Conservation (phyloP, 78 protist species). For the Pelomyxa schiedti region DNA sequence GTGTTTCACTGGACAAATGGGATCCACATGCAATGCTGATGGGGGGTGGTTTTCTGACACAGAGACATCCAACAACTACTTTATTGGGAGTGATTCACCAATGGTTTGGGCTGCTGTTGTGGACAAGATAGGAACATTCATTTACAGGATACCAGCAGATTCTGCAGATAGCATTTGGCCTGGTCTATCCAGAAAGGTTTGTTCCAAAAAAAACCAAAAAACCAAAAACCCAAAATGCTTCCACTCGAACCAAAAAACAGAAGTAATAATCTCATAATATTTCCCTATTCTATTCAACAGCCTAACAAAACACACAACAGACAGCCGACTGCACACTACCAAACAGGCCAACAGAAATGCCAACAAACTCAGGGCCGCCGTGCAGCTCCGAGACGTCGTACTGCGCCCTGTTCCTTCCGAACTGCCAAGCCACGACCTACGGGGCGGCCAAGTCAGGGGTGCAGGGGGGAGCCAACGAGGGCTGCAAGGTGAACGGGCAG, state of each 20-base stretch:
- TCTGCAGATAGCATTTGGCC: constrained; percentile 1
- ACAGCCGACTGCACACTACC: background rate
- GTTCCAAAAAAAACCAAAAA: too few relatives aligned
- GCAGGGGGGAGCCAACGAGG: background rate
- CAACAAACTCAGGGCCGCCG: background rate
- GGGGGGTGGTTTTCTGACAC: background rate
- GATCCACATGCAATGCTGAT: background rate
- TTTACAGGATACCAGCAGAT: constrained; percentile 12
- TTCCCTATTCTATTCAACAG: too few relatives aligned
- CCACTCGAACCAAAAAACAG: too few relatives aligned
- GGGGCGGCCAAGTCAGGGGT: background rate
- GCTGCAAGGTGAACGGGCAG: background rate
- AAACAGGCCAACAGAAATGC: background rate
- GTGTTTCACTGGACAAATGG: background rate
- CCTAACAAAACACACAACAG: too few relatives aligned
- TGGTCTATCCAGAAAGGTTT: constrained; percentile 6
- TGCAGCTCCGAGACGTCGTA: background rate
- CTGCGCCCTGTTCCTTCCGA: constrained; percentile 9
- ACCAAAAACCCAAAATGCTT: too few relatives aligned
- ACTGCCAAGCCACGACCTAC: constrained; percentile 9
- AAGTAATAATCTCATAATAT: too few relatives aligned
- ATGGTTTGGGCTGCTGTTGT: background rate
- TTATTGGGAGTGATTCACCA: background rate
- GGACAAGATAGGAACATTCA: background rate
- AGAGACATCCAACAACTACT: background rate